Conservation (phyloP, 2,329 filamentous ascomycete genomes). For the Aotearoamyces nothofagi region DNA sequence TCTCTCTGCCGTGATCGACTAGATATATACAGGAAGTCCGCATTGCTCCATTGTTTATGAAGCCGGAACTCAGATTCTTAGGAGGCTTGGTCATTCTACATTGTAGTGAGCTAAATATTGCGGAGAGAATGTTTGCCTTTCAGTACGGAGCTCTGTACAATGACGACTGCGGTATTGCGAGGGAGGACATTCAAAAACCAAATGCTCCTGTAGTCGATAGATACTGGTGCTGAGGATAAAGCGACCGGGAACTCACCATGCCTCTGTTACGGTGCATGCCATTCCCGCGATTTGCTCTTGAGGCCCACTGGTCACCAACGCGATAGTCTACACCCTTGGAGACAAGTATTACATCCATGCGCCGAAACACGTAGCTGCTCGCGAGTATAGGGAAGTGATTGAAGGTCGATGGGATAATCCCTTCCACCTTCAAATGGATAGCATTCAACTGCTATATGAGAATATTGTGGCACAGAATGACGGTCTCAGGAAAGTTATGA, state of each 20-base stretch:
- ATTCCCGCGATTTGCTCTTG: too few relatives aligned
- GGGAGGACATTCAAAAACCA: too few relatives aligned
- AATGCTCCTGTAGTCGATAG: too few relatives aligned
- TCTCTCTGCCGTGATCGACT: constrained; percentile 8
- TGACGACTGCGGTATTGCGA: not conserved
- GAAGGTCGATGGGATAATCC: constrained; percentile 4
- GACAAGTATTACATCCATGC: constrained; percentile 9
- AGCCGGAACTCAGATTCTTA: too few relatives aligned
- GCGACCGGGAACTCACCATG: too few relatives aligned
- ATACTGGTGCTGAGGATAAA: too few relatives aligned
- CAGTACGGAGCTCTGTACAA: not conserved
- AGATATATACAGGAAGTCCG: constrained; percentile 6
- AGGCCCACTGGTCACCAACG: constrained; percentile 4
- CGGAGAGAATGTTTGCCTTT: not conserved
- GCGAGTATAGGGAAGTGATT: constrained; percentile 5
- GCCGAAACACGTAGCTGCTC: constrained; percentile 6
- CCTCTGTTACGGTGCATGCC: too few relatives aligned
- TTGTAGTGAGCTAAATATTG: too few relatives aligned
- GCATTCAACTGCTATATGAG: constrained; percentile 5
- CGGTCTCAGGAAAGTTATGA: constrained; percentile 7
- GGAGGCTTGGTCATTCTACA: too few relatives aligned
- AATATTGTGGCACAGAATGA: constrained; percentile 5
- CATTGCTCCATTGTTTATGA: too few relatives aligned
- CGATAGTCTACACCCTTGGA: constrained; percentile 9
- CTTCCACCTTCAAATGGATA: constrained; percentile 4